Evolutionary conservation across 805 yeast genomes (phyloP).

Genomic region (Cyberlindnera xylosilytica): DNA sequence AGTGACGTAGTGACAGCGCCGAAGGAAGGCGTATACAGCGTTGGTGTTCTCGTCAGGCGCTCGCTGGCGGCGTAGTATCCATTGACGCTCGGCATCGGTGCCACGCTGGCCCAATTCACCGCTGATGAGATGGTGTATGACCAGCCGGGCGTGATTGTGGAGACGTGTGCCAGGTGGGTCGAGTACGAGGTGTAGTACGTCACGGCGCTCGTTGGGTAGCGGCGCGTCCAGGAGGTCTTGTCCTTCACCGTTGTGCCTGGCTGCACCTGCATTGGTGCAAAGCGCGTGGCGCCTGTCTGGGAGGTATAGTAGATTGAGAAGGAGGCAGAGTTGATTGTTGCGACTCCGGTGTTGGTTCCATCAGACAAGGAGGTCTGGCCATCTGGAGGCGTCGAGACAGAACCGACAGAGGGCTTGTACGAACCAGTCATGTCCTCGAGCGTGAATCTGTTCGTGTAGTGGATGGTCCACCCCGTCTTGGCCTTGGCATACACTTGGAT

Average conservation of each 20-base stretch:
- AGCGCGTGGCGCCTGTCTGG: constrained; percentile 78
- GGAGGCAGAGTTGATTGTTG: constrained; percentile 45
- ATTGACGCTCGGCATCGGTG: constrained; percentile 59
- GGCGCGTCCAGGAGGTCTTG: constrained; percentile 56
- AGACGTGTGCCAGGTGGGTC: constrained; percentile 32
- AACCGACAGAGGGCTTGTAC: constrained; percentile 41
- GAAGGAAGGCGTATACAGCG: constrained; percentile 6
- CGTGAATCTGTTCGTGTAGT: constrained; percentile 64
- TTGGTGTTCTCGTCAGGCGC: constrained; percentile 29
- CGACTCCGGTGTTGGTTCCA: constrained; percentile 36
- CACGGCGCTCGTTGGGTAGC: constrained; percentile 65
- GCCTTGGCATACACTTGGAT: constrained; percentile 61
- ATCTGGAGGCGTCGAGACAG: constrained; percentile 41
- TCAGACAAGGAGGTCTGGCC: constrained; percentile 35
- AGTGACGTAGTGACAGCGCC: not conserved
- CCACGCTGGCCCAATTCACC: constrained; percentile 69
- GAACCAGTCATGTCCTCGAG: constrained; percentile 74
- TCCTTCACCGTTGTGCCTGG: constrained; percentile 66
- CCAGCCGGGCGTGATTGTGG: constrained; percentile 89
- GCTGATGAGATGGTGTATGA: constrained; percentile 60
- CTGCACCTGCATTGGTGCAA: constrained; percentile 91
- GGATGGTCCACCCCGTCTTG: constrained; percentile 51
- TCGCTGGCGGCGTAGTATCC: constrained; percentile 64
- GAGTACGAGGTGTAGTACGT: constrained; percentile 51
- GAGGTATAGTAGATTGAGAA: constrained; percentile 67